Evolutionary conservation across 805 yeast genomes (phyloP).

Genomic region (Kodamaea fukazawae): DNA sequence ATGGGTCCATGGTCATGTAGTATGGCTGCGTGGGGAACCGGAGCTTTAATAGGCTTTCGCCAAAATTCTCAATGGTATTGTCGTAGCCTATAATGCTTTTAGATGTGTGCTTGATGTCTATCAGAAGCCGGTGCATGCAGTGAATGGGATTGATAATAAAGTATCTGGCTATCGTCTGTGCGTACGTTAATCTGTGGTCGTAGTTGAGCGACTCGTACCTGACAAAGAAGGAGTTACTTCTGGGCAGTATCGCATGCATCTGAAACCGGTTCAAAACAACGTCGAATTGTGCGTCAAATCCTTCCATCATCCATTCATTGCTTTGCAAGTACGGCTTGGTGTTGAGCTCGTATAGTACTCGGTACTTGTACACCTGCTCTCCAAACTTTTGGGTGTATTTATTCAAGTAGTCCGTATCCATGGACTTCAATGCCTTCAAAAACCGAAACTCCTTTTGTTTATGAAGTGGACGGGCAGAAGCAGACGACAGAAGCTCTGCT

Average conservation of each 20-base stretch:
- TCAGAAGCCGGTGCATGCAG: slow-evolving; percentile 11
- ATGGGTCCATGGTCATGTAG: slow-evolving; percentile 9
- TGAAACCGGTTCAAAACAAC: slow-evolving; percentile 7
- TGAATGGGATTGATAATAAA: slow-evolving; percentile 12
- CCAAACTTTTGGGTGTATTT: slow-evolving; percentile 14
- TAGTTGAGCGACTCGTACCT: slow-evolving; percentile 8
- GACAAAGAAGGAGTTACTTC: slow-evolving; percentile 12
- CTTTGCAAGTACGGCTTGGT: slow-evolving; percentile 13
- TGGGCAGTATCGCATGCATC: slow-evolving; percentile 3
- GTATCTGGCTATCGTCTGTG: slow-evolving; percentile 14
- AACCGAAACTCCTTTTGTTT: slow-evolving; percentile 1
- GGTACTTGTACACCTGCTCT: slow-evolving; percentile 11
- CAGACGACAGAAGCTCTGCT: slow-evolving; percentile 10
- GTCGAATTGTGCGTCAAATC: slow-evolving; percentile 5
- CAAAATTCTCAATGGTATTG: not conserved
- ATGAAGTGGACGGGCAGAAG: slow-evolving; percentile 3
- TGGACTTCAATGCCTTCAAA: slow-evolving; percentile 10
- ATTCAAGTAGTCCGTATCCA: slow-evolving; percentile 14
- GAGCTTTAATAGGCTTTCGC: not conserved
- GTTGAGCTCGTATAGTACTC: slow-evolving; percentile 12
- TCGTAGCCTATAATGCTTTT: slow-evolving; percentile 11
- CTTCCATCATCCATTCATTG: slow-evolving; percentile 8
- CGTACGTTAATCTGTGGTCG: slow-evolving; percentile 9
- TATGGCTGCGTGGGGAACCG: not conserved
- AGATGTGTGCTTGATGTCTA: slow-evolving; percentile 10